These are phyloP conservation scores for Diatrype stigma DNA, from an alignment of 2,329 filamentous ascomycete species.

Conservation along the genomic window DNA sequence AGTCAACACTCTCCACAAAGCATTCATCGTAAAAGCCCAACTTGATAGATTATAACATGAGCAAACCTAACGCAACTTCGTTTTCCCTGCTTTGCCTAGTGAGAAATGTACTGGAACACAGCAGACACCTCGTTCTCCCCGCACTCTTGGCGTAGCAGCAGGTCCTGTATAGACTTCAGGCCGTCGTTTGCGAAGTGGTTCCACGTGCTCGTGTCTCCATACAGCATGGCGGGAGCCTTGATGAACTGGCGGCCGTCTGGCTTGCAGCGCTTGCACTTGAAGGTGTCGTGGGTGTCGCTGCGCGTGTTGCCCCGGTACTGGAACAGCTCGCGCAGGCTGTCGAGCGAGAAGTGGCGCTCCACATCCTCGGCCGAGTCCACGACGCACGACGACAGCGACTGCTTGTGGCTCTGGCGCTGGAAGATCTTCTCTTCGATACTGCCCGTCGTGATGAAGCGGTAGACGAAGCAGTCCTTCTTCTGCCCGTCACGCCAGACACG, in stretches of 20 bases:
- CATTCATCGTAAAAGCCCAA: too few relatives aligned
- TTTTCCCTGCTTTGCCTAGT: too few relatives aligned
- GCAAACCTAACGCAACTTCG: too few relatives aligned
- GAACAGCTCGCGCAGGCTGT: conserved; percentile 88
- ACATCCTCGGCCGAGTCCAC: conserved; percentile 97
- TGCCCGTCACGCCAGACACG: conserved; percentile 98
- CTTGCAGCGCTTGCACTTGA: conserved; percentile 95
- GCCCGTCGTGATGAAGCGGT: conserved; percentile 97
- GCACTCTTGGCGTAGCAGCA: conserved; percentile 82
- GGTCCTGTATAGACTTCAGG: conserved; percentile 80
- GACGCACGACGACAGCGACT: conserved; percentile 91
- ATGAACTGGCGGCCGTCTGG: conserved; percentile 81
- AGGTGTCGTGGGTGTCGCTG: conserved; percentile 96
- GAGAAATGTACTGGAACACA: conserved; percentile 98
- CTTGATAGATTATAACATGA: too few relatives aligned
- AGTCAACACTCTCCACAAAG: not conserved
- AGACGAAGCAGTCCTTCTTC: conserved; percentile 99
- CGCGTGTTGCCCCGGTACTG: conserved; percentile 81
- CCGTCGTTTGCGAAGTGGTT: conserved; percentile 90
- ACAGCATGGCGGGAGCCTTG: conserved; percentile 91
- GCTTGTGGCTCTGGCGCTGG: conserved; percentile 96
- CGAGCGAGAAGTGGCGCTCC: conserved; percentile 90
- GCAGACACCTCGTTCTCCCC: conserved; percentile 78
- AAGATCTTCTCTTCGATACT: conserved; percentile 99
- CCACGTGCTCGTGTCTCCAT: conserved; percentile 98